Percentiles rank a stretch among this genome's conserved stretches.
phyloP scores from a whole-genome alignment of 805 yeast species.

The Metschnikowia lachancei region DNA sequence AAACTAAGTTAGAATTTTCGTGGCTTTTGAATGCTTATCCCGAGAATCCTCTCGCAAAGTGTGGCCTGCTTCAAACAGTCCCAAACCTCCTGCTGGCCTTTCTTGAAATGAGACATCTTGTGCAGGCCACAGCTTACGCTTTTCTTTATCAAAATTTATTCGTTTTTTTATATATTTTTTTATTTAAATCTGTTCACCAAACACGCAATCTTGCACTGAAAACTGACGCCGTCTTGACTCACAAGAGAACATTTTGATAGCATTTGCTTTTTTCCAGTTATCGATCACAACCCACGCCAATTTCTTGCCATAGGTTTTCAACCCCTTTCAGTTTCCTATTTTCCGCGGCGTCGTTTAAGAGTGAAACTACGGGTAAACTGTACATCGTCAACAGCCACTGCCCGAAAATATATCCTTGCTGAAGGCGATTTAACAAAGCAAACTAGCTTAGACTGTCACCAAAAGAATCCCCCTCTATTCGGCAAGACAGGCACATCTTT shows the following conservation, averaged over 20 bases:
- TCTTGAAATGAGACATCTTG: background rate
- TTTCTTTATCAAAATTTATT: constrained; percentile 3
- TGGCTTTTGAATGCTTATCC: too few relatives aligned
- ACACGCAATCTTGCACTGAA: background rate
- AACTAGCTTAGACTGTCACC: too few relatives aligned
- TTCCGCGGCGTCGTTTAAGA: constrained; percentile 1
- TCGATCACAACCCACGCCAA: background rate
- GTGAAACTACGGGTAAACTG: background rate
- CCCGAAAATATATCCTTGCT: too few relatives aligned
- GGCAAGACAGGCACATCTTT: too few relatives aligned
- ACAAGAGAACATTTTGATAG: background rate
- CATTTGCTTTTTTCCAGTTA: background rate
- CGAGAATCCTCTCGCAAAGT: background rate
- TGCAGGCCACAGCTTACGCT: constrained; percentile 11
- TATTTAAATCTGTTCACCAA: background rate
- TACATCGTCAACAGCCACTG: background rate
- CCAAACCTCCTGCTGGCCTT: background rate
- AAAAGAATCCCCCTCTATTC: too few relatives aligned
- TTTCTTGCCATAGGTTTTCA: background rate
- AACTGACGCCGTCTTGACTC: background rate
- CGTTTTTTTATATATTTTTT: too few relatives aligned
- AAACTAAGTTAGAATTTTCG: too few relatives aligned
- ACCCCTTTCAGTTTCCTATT: background rate
- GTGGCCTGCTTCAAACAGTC: background rate
- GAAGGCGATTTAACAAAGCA: too few relatives aligned